These are phyloP conservation scores for Aspergillus clavatus DNA, from an alignment of 2,329 filamentous ascomycete species.

Conservation along the genomic window DNA sequence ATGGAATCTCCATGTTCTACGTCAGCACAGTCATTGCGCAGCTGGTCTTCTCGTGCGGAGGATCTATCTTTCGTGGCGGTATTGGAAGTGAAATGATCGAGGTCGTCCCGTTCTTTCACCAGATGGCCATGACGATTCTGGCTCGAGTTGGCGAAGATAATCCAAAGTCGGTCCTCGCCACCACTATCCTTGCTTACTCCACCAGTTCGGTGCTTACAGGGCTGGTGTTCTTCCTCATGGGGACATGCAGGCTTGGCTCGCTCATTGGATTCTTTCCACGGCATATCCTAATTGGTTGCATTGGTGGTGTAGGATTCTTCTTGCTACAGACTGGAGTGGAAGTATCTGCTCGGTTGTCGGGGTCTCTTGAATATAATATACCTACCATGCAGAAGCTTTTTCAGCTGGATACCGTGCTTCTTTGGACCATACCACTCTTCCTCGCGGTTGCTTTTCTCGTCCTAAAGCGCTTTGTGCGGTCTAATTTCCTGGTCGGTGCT, in stretches of 20 bases:
- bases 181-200: slow-evolving; percentile 87
- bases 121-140: slow-evolving; percentile 90
- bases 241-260: slow-evolving; percentile 78
- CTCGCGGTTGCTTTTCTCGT: slow-evolving; percentile 73
- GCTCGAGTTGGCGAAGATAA: slow-evolving; percentile 71
- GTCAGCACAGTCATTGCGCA: slow-evolving; percentile 95
- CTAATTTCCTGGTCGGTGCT: slow-evolving; percentile 77
- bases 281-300: slow-evolving; percentile 94
- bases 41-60: slow-evolving; percentile 75
- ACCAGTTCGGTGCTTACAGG: slow-evolving; percentile 89
- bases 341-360: slow-evolving; percentile 82
- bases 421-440: slow-evolving; percentile 77
- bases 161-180: slow-evolving; percentile 82
- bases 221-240: slow-evolving; percentile 85
- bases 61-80: slow-evolving; percentile 83
- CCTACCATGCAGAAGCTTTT: slow-evolving; percentile 72
- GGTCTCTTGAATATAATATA: slow-evolving; percentile 75
- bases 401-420: slow-evolving; percentile 64
- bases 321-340: slow-evolving; percentile 86
- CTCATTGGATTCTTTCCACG: slow-evolving; percentile 95
- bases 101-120: slow-evolving; percentile 97
- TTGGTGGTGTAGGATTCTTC: slow-evolving; percentile 95
- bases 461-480: slow-evolving; percentile 69
- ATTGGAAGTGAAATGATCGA: slow-evolving; percentile 98
- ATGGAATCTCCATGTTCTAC: slow-evolving; percentile 98